Evolutionary conservation across 2,329 filamentous ascomycete genomes (phyloP), one percentile per base, ranked within the genome.

Genomic region (Onygenales sp.): DNA sequence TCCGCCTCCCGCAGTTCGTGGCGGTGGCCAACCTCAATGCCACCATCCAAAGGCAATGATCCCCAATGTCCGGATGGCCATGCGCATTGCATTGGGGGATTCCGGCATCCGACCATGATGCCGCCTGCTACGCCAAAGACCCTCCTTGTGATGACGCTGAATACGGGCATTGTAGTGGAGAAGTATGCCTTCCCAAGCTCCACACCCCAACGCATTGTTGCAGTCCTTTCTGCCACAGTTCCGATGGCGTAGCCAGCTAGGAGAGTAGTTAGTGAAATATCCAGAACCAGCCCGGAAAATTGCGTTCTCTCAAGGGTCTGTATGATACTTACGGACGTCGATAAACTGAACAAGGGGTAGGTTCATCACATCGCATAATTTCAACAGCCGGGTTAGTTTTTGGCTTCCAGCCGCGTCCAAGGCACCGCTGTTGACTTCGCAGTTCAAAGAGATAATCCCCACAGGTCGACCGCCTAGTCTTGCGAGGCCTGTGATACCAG

Each of bases 31-130:
- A 83, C 82, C 59, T 85, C 81, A 36, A 85, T 84, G 0, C 82
- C 82, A 2, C 82, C 83, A 52, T 83, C 80, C 0, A 85, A 67
- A 0, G 83, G 82, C 4, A 85, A 63, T 10, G 76, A 81, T 0
- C 81, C 81, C 80, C 81, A 85, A 58, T 81, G 74, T 0, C 82
- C 81, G 37, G 75, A 79, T 0, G 82, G 83, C 82, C 83, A 85
- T 5, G 80, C 80, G 10, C 85, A 75, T 45, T 81, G 75, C 71
- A 79, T 78, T 33, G 78, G 70, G 0, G 82, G 82, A 52, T 84
- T 79, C 13, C 83, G 74, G 51, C 76, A 80, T 44, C 82, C 81
- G 0, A 84, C 67, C 81, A 85, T 85, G 13, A 85, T 69, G 0
- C 80, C 82, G 0, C 82, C 82, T 1, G 82, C 83, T 1, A 85